Evolutionary conservation across 164 flowering plant species (phyloP).

Genomic region (Vitis vinifera): DNA sequence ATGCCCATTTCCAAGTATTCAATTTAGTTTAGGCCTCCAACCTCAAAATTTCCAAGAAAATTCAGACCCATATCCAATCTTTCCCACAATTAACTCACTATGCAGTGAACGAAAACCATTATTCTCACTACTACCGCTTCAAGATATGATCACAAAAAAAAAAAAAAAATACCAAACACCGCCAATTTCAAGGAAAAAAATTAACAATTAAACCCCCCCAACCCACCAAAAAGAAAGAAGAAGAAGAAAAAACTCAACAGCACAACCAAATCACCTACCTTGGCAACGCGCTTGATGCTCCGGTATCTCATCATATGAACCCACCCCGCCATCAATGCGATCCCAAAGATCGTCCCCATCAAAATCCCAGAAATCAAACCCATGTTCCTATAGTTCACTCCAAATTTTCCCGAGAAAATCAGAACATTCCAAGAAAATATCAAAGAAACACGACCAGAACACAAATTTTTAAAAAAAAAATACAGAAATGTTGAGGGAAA

Average conservation of each 20-base stretch:
- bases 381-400: slow-evolving; percentile 39
- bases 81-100: too few species aligned
- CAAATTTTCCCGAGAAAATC: background rate
- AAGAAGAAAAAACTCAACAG: too few species aligned
- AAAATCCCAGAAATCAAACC: slow-evolving; percentile 83
- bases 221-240: too few species aligned
- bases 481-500: background rate
- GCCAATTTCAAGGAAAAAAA: background rate
- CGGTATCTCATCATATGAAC: slow-evolving; percentile 76
- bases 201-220: background rate
- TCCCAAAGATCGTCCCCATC: slow-evolving; percentile 79
- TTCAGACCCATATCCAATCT: too few species aligned
- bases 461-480: background rate
- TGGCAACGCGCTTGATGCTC: slow-evolving; percentile 65
- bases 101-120: too few species aligned
- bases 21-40: too few species aligned
- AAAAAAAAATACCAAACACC: background rate
- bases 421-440: too few species aligned
- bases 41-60: too few species aligned
- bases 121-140: too few species aligned
- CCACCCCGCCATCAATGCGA: slow-evolving; percentile 93
- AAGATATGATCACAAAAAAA: background rate
- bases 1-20: too few species aligned
- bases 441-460: background rate
- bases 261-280: slow-evolving; percentile 38